Evolutionary conservation across 2,329 filamentous ascomycete genomes (phyloP).

Genomic region (Diplodia sapinea): DNA sequence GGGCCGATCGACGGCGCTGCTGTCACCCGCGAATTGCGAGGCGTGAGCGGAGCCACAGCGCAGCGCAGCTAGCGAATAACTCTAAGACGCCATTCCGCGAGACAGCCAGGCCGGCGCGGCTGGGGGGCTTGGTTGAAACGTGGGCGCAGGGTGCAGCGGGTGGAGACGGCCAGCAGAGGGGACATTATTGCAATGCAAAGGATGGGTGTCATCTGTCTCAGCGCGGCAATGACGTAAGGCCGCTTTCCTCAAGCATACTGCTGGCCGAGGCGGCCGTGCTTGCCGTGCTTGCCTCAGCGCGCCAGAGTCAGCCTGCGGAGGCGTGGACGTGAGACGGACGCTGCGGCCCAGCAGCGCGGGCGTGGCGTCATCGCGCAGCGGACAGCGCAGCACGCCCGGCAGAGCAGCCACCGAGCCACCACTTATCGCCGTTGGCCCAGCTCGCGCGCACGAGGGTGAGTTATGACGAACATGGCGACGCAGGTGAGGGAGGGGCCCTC

Average conservation of each 20-base stretch:
- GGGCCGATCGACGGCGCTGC: slow-evolving; percentile 24
- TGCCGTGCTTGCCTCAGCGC: slow-evolving; percentile 13
- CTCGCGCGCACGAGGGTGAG: slow-evolving; percentile 24
- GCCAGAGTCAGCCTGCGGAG: slow-evolving; percentile 20
- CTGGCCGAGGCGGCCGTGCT: slow-evolving; percentile 10
- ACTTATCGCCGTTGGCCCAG: slow-evolving; percentile 26
- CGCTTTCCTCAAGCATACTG: slow-evolving; percentile 12
- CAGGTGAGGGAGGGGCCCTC: slow-evolving; percentile 12
- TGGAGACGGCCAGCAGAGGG: slow-evolving; percentile 16
- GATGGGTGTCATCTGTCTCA: slow-evolving; percentile 23
- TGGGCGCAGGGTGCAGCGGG: slow-evolving; percentile 26
- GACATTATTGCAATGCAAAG: slow-evolving; percentile 22
- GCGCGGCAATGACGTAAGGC: slow-evolving; percentile 15
- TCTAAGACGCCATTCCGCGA: slow-evolving; percentile 24
- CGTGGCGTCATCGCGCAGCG: slow-evolving; percentile 25
- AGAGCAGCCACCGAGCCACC: slow-evolving; percentile 29
- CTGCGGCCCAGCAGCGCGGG: neutral
- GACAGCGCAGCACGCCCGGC: slow-evolving; percentile 21
- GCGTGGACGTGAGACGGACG: slow-evolving; percentile 17
- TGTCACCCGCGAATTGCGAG: slow-evolving; percentile 20
- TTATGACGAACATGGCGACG: slow-evolving; percentile 31
- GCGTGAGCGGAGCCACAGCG: slow-evolving; percentile 8
- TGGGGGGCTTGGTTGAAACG: slow-evolving; percentile 21
- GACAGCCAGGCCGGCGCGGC: slow-evolving; percentile 2
- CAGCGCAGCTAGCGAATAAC: slow-evolving; percentile 17